These are phyloP conservation scores for Trametes coccinea DNA, from an alignment of 768 basidiomycete genomes.

Conservation along the genomic window DNA sequence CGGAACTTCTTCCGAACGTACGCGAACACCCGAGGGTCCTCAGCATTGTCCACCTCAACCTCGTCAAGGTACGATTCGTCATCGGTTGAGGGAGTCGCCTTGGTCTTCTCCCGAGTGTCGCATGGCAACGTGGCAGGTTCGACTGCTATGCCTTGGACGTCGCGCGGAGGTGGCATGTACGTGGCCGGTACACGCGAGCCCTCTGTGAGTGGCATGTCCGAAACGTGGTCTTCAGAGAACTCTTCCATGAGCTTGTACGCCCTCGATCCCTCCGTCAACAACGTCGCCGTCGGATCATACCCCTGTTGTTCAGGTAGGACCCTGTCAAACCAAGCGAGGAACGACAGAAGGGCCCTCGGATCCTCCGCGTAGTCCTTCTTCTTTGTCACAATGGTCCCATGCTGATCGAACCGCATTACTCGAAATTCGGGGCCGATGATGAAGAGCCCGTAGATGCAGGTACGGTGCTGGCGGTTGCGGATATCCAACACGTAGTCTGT, in stretches of 20 bases:
- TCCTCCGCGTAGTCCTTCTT: slow-evolving; percentile 1
- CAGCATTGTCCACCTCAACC: too few relatives aligned
- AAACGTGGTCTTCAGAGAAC: neutral
- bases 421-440: slow-evolving; percentile 1
- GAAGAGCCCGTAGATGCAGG: slow-evolving; percentile 9
- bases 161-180: too few relatives aligned
- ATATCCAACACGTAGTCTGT: slow-evolving; percentile 3
- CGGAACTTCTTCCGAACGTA: too few relatives aligned
- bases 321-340: neutral
- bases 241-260: neutral
- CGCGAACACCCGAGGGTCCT: too few relatives aligned
- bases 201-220: neutral
- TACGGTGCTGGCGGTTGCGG: slow-evolving; percentile 6
- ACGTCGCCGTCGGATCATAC: neutral
- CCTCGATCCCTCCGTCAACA: neutral
- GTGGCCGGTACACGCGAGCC: too few relatives aligned
- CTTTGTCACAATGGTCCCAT: neutral
- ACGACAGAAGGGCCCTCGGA: neutral
- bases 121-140: too few relatives aligned
- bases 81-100: too few relatives aligned
- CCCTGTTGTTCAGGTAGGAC: neutral
- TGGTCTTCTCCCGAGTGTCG: too few relatives aligned
- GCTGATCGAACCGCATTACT: slow-evolving; percentile 3
- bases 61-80: too few relatives aligned
- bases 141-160: too few relatives aligned